Percentiles rank a stretch among this genome's conserved stretches.
These are phyloP conservation scores for Parasitella parasitica DNA, from an alignment of 371 early-diverging fungal species.

Conservation along the genomic window DNA sequence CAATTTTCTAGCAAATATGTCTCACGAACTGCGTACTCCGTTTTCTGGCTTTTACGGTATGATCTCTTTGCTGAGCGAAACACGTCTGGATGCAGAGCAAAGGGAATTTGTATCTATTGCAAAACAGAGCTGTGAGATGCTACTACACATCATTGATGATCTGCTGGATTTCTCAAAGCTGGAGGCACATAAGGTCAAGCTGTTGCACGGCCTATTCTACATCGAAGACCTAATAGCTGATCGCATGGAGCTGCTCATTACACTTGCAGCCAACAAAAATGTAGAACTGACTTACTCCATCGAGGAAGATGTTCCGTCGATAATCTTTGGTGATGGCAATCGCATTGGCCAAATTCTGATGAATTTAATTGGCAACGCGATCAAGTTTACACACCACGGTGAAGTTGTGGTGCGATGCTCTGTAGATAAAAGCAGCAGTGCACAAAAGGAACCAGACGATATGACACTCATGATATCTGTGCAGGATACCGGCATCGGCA, in stretches of 20 bases:
- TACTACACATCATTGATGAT: slow-evolving; percentile 63
- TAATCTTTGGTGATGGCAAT: slow-evolving; percentile 51
- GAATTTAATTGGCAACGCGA: slow-evolving; percentile 48
- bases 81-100: slow-evolving; percentile 54
- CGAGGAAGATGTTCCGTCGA: slow-evolving; percentile 37
- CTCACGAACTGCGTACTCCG: slow-evolving; percentile 52
- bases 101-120: slow-evolving; percentile 63
- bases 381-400: slow-evolving; percentile 59
- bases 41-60: slow-evolving; percentile 64
- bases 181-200: slow-evolving; percentile 61
- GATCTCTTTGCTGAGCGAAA: slow-evolving; percentile 57
- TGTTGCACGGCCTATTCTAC: slow-evolving; percentile 53
- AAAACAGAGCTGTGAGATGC: slow-evolving; percentile 61
- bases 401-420: slow-evolving; percentile 48
- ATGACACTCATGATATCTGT: slow-evolving; percentile 36
- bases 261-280: slow-evolving; percentile 52
- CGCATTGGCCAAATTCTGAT: slow-evolving; percentile 48
- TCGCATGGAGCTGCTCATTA: slow-evolving; percentile 54
- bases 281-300: slow-evolving; percentile 51
- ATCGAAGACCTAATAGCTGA: slow-evolving; percentile 58
- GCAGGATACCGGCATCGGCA: slow-evolving; percentile 52
- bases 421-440: slow-evolving; percentile 4
- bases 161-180: slow-evolving; percentile 63
- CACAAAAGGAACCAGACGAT: slow-evolving; percentile 14
- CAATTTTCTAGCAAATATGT: slow-evolving; percentile 64